phyloP scores from a whole-genome alignment of 129 eudicot genomes.

The Helianthus annuus region HanXRQr2.0-SUNRISE NC_035444.2:1791001-1791500 shows the following conservation, averaged over 20 bases:
- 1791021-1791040: conserved; percentile 21
- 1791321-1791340: conserved; percentile 22
- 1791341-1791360: conserved; percentile 16
- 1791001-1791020: conserved; percentile 8
- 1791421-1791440: conserved; percentile 26
- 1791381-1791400: neutral
- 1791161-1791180: conserved; percentile 38
- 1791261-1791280: conserved; percentile 10
- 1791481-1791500: conserved; percentile 18
- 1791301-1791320: conserved; percentile 10
- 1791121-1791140: conserved; percentile 30
- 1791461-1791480: conserved; percentile 15
- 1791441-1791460: conserved; percentile 31
- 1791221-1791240: conserved; percentile 1
- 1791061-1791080: conserved; percentile 38
- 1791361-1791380: neutral
- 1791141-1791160: conserved; percentile 36
- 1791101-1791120: conserved; percentile 23
- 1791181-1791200: conserved; percentile 27
- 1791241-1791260: conserved; percentile 1
- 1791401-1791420: conserved; percentile 31
- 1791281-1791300: conserved; percentile 4
- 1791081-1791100: conserved; percentile 34
- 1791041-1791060: conserved; percentile 39
- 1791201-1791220: conserved; percentile 14